phyloP scores from a whole-genome alignment of 352 stramenopile genomes.

The Phytophthora palmivora region DNA sequence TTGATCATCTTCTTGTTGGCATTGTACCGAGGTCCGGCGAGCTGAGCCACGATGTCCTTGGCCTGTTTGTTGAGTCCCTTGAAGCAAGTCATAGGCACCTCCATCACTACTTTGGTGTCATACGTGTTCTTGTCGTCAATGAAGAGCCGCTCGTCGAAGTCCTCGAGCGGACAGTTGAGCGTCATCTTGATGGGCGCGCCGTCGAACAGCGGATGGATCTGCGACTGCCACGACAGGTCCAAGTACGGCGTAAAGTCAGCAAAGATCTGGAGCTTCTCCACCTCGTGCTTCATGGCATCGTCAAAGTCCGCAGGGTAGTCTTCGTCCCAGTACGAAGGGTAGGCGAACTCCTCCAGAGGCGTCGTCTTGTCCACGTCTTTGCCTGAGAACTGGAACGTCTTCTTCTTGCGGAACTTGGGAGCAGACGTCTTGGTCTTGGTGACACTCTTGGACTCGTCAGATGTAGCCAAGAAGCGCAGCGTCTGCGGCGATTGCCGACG shows the following conservation, averaged over 20 bases:
- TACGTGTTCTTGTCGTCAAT: conserved; percentile 82
- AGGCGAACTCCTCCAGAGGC: conserved; percentile 70
- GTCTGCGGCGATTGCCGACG: conserved; percentile 35
- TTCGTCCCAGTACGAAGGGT: conserved; percentile 79
- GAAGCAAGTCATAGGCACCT: conserved; percentile 78
- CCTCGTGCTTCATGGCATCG: conserved; percentile 87
- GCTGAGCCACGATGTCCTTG: conserved; percentile 68
- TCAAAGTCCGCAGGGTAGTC: conserved; percentile 79
- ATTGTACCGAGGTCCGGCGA: conserved; percentile 79
- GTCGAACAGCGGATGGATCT: conserved; percentile 84
- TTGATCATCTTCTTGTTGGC: conserved; percentile 83
- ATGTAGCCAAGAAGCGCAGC: conserved; percentile 44
- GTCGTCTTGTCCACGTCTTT: conserved; percentile 41
- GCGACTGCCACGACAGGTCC: conserved; percentile 78
- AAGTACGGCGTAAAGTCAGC: conserved; percentile 79
- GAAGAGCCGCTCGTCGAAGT: conserved; percentile 86
- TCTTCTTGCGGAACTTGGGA: conserved; percentile 60
- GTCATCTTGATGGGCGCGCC: conserved; percentile 70
- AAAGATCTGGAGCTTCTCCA: conserved; percentile 88
- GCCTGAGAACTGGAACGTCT: conserved; percentile 73
- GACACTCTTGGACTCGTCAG: conserved; percentile 10
- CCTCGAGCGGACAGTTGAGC: conserved; percentile 81
- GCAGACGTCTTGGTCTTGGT: conserved; percentile 13
- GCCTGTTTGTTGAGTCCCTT: conserved; percentile 55
- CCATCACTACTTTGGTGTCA: conserved; percentile 84